phyloP scores from a whole-genome alignment of 179 eudicot genomes.

The Camellia oleifera region DNA sequence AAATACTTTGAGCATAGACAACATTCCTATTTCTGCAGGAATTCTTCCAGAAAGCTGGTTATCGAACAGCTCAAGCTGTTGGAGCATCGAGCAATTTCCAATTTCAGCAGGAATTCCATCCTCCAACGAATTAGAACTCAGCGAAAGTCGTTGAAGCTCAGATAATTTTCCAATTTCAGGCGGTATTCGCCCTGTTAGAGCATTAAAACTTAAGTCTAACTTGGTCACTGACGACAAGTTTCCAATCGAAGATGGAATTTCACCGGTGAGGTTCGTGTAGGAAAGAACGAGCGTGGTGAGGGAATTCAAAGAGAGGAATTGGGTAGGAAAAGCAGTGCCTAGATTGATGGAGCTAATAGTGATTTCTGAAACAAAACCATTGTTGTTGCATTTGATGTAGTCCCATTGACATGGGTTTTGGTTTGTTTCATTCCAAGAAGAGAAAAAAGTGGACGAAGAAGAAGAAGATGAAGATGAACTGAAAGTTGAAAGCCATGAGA shows the following conservation, averaged over 20 bases:
- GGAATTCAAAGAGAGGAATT: conserved; percentile 32
- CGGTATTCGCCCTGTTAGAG: conserved; percentile 53
- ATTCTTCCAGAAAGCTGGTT: conserved; percentile 44
- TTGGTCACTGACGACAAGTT: conserved; percentile 20
- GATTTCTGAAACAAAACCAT: conserved; percentile 40
- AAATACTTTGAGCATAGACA: conserved; percentile 36
- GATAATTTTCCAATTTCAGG: conserved; percentile 38
- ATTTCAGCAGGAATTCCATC: conserved; percentile 47
- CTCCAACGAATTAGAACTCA: conserved; percentile 43
- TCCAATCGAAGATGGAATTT: conserved; percentile 46
- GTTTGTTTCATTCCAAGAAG: conserved; percentile 43
- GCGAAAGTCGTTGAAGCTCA: conserved; percentile 27
- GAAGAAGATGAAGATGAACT: conserved; percentile 13
- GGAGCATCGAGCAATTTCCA: conserved; percentile 33
- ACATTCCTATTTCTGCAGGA: conserved; percentile 36
- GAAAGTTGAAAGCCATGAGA: conserved; percentile 43
- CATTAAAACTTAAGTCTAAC: conserved; percentile 51
- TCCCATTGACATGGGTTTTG: conserved; percentile 61
- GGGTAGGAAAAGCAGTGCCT: conserved; percentile 36
- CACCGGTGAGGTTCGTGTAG: conserved; percentile 43
- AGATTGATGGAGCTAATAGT: conserved; percentile 41
- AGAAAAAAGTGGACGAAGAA: conserved; percentile 27
- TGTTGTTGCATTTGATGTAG: conserved; percentile 35
- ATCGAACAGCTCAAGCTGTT: conserved; percentile 41
- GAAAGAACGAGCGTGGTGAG: conserved; percentile 42